Conservation (phyloP, 225 moss, liverwort and hornwort genomes). For the Bryum argenteum region DNA sequence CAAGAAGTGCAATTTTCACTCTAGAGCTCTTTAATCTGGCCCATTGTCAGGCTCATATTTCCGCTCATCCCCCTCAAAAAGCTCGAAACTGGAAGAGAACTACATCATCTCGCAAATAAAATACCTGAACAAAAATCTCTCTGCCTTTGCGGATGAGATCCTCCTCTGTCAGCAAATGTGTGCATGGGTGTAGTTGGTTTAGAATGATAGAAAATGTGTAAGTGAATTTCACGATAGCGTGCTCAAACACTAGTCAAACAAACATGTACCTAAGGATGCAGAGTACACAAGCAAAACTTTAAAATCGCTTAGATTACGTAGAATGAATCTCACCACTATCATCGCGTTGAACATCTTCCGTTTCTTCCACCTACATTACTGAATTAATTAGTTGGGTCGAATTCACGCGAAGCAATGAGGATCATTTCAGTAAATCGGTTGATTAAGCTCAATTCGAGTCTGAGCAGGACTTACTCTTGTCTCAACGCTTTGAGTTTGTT, state of each 20-base stretch:
- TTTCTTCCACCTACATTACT: constrained; percentile 49
- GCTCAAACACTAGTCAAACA: constrained; percentile 20
- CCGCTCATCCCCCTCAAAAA: constrained; percentile 18
- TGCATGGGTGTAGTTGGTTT: constrained; percentile 20
- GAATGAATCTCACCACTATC: constrained; percentile 44
- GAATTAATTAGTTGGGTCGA: constrained; percentile 25
- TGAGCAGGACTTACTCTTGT: constrained; percentile 47
- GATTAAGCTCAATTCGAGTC: constrained; percentile 9
- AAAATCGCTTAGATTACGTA: not conserved
- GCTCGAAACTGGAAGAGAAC: constrained; percentile 13
- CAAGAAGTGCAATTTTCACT: constrained; percentile 21
- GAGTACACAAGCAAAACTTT: constrained; percentile 3
- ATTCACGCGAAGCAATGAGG: constrained; percentile 8
- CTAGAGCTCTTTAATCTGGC: not conserved
- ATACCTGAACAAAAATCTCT: constrained; percentile 67
- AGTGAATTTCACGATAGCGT: constrained; percentile 7
- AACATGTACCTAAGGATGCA: constrained; percentile 15
- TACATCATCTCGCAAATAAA: not conserved
- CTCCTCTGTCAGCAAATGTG: constrained; percentile 37
- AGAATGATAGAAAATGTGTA: constrained; percentile 7
- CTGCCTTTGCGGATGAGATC: constrained; percentile 57
- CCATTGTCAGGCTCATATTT: constrained; percentile 7
- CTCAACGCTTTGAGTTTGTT: constrained; percentile 41
- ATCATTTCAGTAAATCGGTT: not conserved
- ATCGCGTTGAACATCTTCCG: constrained; percentile 37